Base-by-base conservation (phyloP, 1,284 basidiomycete species). In the Pseudomicrostroma phylloplanum region DNA sequence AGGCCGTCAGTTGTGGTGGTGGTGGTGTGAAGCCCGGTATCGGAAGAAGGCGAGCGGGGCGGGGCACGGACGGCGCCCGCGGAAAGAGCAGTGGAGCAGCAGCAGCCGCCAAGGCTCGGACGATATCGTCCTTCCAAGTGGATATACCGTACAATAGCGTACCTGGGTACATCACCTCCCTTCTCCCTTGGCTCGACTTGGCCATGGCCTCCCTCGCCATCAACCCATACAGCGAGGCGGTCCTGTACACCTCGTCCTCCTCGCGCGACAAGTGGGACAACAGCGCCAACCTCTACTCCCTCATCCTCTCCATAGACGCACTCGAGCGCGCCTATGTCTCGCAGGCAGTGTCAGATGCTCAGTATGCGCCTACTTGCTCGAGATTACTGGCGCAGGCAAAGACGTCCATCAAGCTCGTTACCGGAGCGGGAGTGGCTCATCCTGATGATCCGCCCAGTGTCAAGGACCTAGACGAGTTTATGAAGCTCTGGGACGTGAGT, bases 271-370 rank as follows among this genome's bases (percentile, higher is more conserved):
- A 86, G 71, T 89, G 89, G 76, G 92, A 90, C 72, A 88, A 90
- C 40, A 84, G 92, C 41, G 89, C 91, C 0, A 97, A 92, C 8
- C 83, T 98, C 6, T 98, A 90, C 75, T 89, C 90, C 26, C 89
- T 97, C 73, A 87, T 96, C 64, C 88, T 94, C 58, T 86, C 89
- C 1, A 83, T 99, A 26, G 92, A 97, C 77, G 96, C 93, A 76
- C 87, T 97, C 26, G 94, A 98, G 79, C 85, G 92, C 42, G 94
- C 93, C 2, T 98, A 96, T 80, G 89, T 98, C 39, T 86, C 93
- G 40, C 56, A 97, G 81, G 88, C 89, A 0, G 89, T 97, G 60
- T 88, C 87, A 19, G 89, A 91, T 19, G 46, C 39, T 1, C 19
- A 56, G 26, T 98, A 98, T 80, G 92, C 92, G 62, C 92, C 92